phyloP scores from a whole-genome alignment of 345 rosid genomes.

The Eucalyptus sideroxylon region DNA sequence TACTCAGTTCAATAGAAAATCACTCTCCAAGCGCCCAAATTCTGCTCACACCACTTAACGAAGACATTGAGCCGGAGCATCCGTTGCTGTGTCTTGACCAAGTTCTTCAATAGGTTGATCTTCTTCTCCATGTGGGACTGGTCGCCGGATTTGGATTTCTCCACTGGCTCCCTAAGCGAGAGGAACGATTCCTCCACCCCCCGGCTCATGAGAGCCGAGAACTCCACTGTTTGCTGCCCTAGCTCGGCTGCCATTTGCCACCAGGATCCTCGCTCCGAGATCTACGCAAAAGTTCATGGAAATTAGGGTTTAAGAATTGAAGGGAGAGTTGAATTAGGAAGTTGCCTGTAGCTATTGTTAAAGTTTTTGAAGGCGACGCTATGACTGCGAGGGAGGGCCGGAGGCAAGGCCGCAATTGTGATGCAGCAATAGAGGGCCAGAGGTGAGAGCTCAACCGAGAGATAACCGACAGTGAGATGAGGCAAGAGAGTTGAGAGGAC shows the following conservation, averaged over 20 bases:
- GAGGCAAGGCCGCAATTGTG: neutral
- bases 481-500: too few relatives aligned
- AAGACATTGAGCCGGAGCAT: conserved; percentile 91
- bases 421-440: neutral
- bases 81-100: conserved; percentile 83
- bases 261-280: neutral
- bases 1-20: neutral
- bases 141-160: conserved; percentile 49
- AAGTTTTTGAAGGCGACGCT: neutral
- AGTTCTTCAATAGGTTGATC: conserved; percentile 61
- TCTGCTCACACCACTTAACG: conserved; percentile 93
- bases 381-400: neutral
- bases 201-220: conserved; percentile 64
- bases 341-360: neutral
- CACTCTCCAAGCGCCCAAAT: neutral
- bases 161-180: conserved; percentile 64
- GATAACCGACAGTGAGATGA: too few relatives aligned
- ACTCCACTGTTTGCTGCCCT: conserved; percentile 85
- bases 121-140: conserved; percentile 75
- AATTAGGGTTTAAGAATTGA: conserved; percentile 7
- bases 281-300: neutral
- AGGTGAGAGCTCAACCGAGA: neutral
- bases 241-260: conserved; percentile 34
- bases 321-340: neutral
- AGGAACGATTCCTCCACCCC: conserved; percentile 76